These are phyloP conservation scores for Rhodotorula toruloides DNA, from an alignment of 768 basidiomycete genomes.

Conservation along the genomic window DNA sequence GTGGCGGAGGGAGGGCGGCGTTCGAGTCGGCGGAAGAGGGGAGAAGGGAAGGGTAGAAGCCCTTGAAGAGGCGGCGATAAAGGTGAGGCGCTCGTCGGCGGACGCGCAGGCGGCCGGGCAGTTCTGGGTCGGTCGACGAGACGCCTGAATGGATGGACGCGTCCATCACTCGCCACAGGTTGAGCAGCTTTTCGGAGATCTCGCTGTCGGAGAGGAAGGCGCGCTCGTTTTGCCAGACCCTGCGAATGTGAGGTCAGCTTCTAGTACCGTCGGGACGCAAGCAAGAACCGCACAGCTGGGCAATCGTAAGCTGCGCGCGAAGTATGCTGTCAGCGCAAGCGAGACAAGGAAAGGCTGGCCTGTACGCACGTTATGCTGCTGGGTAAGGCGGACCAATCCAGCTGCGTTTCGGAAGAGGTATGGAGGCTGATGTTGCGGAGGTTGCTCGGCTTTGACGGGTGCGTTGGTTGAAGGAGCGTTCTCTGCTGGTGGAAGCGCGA, in stretches of 20 bases:
- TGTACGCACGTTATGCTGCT: constrained; percentile 41
- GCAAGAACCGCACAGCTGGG: not conserved
- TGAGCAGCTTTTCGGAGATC: constrained; percentile 26
- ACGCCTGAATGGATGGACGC: constrained; percentile 81
- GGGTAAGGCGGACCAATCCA: constrained; percentile 41
- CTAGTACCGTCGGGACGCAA: no score
- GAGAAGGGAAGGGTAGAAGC: constrained; percentile 29
- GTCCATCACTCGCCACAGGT: constrained; percentile 64
- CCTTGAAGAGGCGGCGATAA: constrained; percentile 76
- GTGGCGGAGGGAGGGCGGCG: not conserved
- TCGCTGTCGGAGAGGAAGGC: constrained; percentile 28
- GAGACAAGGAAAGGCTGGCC: not conserved
- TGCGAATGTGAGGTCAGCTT: not conserved
- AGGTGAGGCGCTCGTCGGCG: constrained; percentile 79
- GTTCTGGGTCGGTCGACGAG: constrained; percentile 61
- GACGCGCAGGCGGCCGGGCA: constrained; percentile 78
- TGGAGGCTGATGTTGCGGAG: constrained; percentile 6
- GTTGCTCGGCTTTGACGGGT: not conserved
- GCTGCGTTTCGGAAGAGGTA: constrained; percentile 45
- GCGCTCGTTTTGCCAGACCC: constrained; percentile 82
- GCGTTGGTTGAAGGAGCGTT: not conserved
- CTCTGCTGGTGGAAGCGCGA: not conserved
- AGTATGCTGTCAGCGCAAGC: not conserved
- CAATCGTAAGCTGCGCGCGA: not conserved
- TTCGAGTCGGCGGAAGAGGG: not conserved